phyloP scores from a whole-genome alignment of 352 stramenopile species.

The Phytophthora pisi region DNA sequence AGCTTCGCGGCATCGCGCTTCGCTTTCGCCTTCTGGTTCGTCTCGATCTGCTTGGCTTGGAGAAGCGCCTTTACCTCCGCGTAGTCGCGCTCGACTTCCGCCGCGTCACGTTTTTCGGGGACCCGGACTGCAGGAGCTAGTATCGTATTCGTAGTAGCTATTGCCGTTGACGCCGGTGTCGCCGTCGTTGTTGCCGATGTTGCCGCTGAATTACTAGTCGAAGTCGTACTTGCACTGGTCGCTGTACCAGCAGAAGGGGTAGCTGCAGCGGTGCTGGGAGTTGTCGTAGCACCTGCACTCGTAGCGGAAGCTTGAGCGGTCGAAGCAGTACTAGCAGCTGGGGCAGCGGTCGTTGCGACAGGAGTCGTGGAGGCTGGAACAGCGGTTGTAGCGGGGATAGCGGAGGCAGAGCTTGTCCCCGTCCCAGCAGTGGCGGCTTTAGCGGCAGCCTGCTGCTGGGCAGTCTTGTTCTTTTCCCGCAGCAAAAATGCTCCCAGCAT shows the following conservation, averaged over 20 bases:
- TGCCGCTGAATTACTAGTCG: not conserved
- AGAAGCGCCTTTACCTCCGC: slow-evolving; percentile 66
- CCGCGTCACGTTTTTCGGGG: slow-evolving; percentile 28
- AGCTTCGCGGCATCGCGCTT: slow-evolving; percentile 35
- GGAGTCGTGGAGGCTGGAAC: not conserved
- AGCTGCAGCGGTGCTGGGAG: not conserved
- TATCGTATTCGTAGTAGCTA: slow-evolving; percentile 5
- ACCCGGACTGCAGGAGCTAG: slow-evolving; percentile 8
- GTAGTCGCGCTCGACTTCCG: slow-evolving; percentile 61
- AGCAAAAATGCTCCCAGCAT: slow-evolving; percentile 42
- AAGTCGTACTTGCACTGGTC: not conserved
- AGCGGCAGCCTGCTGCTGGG: slow-evolving; percentile 17
- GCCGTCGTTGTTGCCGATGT: not conserved
- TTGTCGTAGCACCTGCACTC: not conserved
- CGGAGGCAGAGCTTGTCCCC: not conserved
- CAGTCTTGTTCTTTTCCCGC: slow-evolving; percentile 34
- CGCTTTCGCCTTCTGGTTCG: slow-evolving; percentile 36
- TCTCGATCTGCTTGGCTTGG: slow-evolving; percentile 51
- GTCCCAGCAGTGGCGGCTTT: slow-evolving; percentile 8
- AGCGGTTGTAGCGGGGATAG: not conserved
- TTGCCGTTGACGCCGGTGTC: not conserved
- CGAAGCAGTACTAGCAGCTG: not conserved
- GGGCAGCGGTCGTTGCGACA: not conserved
- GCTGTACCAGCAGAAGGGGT: not conserved
- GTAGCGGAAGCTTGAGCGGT: not conserved